Evolutionary conservation across 1,284 basidiomycete genomes (phyloP), one percentile per base, ranked within the genome.

Genomic region (Heliocybe sulcata): DNA sequence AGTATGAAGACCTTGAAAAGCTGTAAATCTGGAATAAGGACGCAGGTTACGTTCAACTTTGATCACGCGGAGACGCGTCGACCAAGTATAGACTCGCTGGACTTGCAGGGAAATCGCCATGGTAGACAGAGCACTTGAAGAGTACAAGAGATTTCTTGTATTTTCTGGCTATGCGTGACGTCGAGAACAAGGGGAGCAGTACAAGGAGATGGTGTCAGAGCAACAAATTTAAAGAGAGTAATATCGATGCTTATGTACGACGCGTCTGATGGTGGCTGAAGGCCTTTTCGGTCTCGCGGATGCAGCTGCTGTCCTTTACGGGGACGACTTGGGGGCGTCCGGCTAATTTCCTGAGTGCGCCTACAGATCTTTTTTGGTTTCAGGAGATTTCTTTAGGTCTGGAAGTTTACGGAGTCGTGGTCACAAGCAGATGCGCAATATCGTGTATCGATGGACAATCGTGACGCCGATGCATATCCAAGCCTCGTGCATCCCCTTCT

Each of bases 261-360:
- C 38, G 38, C 38, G 38, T 42, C 38, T 42, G 38, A 42, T 42
- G 38, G 38, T 42, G 38, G 38, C 38, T 42, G 38, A 42, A 42
- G 19, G 38, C 3, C 38, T 42, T 42, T 42, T 42, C 38, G 38
- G 38, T 16, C 38, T n/a, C 33, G 33, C 33, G 33, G 33, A 35
- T 35, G 9, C 33, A 35, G 9, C 6, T n/a, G 38, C 38, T 42
- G 38, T 42, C 38, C 38, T 42, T 42, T 42, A 42, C 38, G 38
- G 38, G 38, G 38, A 6, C 38, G 38, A 42, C 38, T 42, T 42
- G 38, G 38, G 19, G 38, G 38, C 38, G 38, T 42, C 38, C 19
- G 16, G 38, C 16, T 16, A 16, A 6, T 42, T 42, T 42, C 19
- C 38, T 42, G 38, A 20, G 19, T 20, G 12, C 19, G 38, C 38